phyloP scores from a whole-genome alignment of 2,329 filamentous ascomycete species.

The Lachnellula cervina region DNA sequence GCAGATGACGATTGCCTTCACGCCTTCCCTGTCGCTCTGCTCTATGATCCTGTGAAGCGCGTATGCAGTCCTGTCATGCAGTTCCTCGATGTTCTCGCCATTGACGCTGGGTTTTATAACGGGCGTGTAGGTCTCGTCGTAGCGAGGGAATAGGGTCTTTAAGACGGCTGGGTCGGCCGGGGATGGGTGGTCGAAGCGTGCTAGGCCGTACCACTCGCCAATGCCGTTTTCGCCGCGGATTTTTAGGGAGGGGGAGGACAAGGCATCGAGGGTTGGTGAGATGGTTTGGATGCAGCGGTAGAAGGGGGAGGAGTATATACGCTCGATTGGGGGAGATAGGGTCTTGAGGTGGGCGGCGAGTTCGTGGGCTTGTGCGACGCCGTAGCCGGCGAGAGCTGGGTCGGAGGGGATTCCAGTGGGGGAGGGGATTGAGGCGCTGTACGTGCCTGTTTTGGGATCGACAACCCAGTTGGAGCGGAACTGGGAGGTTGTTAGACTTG shows the following conservation, averaged over 20 bases:
- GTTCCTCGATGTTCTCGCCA: conserved; percentile 73
- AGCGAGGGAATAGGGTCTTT: conserved; percentile 58
- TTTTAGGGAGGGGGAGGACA: conserved; percentile 33
- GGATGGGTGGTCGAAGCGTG: conserved; percentile 77
- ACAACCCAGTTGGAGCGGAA: conserved; percentile 90
- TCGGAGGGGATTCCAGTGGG: conserved; percentile 88
- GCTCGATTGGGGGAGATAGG: conserved; percentile 63
- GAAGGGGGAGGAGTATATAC: conserved; percentile 79
- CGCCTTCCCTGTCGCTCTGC: conserved; percentile 65
- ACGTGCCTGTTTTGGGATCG: conserved; percentile 72
- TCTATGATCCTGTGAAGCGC: conserved; percentile 66
- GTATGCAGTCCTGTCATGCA: conserved; percentile 75
- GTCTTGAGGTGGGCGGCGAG: conserved; percentile 61
- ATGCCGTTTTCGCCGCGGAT: conserved; percentile 55
- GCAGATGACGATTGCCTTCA: conserved; percentile 71
- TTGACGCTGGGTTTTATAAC: conserved; percentile 63
- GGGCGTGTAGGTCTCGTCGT: conserved; percentile 55
- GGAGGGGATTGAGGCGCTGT: conserved; percentile 66
- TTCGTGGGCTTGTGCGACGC: conserved; percentile 76
- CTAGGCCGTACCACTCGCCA: conserved; percentile 88
- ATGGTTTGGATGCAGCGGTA: conserved; percentile 87
- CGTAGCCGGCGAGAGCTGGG: conserved; percentile 80
- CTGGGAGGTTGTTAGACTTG: conserved; percentile 41
- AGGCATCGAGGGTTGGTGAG: conserved; percentile 56
- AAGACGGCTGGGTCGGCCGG: conserved; percentile 63